A percentile compares a stretch with the other conserved stretches of the same genome.
phyloP scores from a whole-genome alignment of 2,329 filamentous ascomycete species.

The Cytospora paraplurivora region DNA sequence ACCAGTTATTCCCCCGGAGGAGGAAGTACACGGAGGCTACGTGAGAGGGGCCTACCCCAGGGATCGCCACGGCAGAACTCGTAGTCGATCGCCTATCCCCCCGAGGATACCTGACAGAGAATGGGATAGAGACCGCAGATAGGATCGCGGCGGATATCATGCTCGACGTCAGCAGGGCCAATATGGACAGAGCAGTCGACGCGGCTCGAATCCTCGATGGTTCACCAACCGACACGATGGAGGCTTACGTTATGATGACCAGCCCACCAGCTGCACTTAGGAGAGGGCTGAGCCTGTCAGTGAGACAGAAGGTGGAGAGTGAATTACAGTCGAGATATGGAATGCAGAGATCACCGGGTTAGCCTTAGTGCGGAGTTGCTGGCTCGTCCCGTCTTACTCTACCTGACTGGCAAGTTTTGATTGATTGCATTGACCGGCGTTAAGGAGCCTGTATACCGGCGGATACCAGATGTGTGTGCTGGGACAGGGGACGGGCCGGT shows the following conservation, averaged over 20 bases:
- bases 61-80: conserved; percentile 14
- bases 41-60: neutral
- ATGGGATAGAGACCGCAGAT: conserved; percentile 34
- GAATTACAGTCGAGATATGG: neutral
- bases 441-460: neutral
- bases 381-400: neutral
- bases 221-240: neutral
- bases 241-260: neutral
- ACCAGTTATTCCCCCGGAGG: neutral
- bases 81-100: conserved; percentile 25
- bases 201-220: neutral
- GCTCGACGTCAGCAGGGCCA: conserved; percentile 40
- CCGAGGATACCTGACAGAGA: conserved; percentile 23
- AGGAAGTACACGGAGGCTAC: neutral
- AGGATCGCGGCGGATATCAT: conserved; percentile 40
- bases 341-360: neutral
- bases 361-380: neutral
- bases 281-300: neutral
- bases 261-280: neutral
- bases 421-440: neutral
- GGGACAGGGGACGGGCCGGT: neutral
- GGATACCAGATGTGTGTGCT: neutral
- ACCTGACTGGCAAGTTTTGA: neutral
- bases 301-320: neutral
- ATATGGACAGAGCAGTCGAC: too few species aligned